Evolutionary conservation across 2,329 filamentous ascomycete genomes (phyloP).

Genomic region (Cladosporium sp.): DNA sequence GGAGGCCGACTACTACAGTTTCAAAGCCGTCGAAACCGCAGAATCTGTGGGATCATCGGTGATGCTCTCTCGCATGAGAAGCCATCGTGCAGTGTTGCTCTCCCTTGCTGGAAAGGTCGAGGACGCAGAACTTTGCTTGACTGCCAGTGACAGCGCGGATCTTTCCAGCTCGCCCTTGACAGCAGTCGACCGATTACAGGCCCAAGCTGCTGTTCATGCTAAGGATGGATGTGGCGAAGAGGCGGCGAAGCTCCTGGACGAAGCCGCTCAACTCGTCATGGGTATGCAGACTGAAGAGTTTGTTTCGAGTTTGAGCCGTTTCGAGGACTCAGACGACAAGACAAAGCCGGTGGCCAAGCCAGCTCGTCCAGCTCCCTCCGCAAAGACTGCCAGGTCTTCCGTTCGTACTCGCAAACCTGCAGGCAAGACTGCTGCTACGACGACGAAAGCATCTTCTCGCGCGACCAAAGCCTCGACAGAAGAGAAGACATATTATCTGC

Average conservation of each 20-base stretch:
- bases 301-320: constrained; percentile 3
- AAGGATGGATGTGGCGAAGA: constrained; percentile 21
- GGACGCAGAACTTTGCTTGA: constrained; percentile 28
- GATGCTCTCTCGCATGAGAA: constrained; percentile 17
- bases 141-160: constrained; percentile 13
- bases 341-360: background rate
- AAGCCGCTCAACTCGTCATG: constrained; percentile 17
- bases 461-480: background rate
- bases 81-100: constrained; percentile 23
- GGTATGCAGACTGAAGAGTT: constrained; percentile 10
- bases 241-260: constrained; percentile 16
- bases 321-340: background rate
- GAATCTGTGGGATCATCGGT: constrained; percentile 30
- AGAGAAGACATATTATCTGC: background rate
- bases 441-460: background rate
- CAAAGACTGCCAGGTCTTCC: background rate
- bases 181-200: constrained; percentile 19
- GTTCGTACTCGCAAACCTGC: background rate
- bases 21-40: constrained; percentile 77
- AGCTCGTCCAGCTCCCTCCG: background rate
- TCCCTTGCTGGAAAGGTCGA: constrained; percentile 22
- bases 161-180: constrained; percentile 13
- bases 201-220: constrained; percentile 18
- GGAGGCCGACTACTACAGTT: constrained; percentile 82
- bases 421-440: background rate